These are phyloP conservation scores for Datura wrightii DNA, from an alignment of 257 asterid genomes.

Conservation along the genomic window DNA sequence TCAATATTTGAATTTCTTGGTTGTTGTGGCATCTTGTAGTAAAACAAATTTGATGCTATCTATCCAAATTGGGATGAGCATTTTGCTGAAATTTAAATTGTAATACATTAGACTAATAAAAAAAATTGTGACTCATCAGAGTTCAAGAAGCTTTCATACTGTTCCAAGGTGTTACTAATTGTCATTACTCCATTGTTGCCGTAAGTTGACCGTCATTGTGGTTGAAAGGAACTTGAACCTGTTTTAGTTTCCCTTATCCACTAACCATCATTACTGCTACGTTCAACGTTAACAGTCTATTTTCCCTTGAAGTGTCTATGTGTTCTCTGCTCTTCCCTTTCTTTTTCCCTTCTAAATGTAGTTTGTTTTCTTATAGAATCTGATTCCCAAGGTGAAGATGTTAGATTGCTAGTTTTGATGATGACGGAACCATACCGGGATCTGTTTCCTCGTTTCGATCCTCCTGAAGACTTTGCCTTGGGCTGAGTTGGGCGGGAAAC, in stretches of 20 bases:
- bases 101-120: not conserved
- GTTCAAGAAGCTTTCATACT: not conserved
- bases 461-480: no score
- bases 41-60: not conserved
- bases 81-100: not conserved
- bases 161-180: not conserved
- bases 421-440: no score
- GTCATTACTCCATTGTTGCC: not conserved
- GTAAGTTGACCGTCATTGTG: not conserved
- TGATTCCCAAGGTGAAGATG: conserved; percentile 6
- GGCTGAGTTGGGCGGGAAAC: no score
- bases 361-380: not conserved
- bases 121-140: not conserved
- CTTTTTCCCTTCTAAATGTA: not conserved
- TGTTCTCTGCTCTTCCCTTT: conserved; percentile 9
- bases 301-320: not conserved
- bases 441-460: no score
- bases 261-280: not conserved
- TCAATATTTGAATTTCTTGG: no score
- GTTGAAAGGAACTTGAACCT: conserved; percentile 20
- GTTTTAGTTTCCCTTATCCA: not conserved
- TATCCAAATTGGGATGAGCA: not conserved
- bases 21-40: not conserved
- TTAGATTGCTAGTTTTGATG: no score
- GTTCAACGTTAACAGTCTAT: not conserved